Evolutionary conservation across 2,329 filamentous ascomycete genomes (phyloP), one percentile per base, ranked within the genome.

Genomic region (Penicillium verrucosum): DNA sequence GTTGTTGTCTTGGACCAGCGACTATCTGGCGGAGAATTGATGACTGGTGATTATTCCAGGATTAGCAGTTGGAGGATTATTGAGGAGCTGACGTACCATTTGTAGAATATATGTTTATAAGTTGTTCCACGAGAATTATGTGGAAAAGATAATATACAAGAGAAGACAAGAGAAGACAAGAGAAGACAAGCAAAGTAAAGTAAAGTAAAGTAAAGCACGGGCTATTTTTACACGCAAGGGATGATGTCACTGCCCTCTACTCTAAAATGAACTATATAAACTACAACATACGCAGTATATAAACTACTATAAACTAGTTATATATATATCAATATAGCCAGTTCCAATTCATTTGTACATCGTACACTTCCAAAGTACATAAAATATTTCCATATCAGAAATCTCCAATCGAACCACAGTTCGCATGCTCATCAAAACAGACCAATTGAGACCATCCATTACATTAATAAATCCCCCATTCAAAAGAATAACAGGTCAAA

Each of bases 1-100:
- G 92, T 66, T 88, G 85, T 58, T 87, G 81, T 63, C 94, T 86
- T 12, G 94, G 93, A 10, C 92, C 88, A 43, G 94, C 92, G 60
- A 97, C 91, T 62, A 97, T 90, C 72, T 96, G 90, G 66, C 93
- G 89, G 64, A 97, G 83, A 60, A 97, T 77, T 23, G 88, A 90
- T 53, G 89, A 82, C 90, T 80, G 57, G 16, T 16, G 18, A 23
- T n/a, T n/a, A 25, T 51, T 7, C 14, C 37, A 51, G 37, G 34
- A 40, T 50, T 18, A 51, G 50, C 16, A 34, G 51, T 21, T 18
- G 37, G 48, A 23, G 9, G 2, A 4, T 21, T 29, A 14, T 9
- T 21, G 30, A n/a, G 6, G 4, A 51, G 25, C 29, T 25, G 29
- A 5, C 30, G 2, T 55, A 55, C 52, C 52, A 55, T 55, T 55